phyloP scores from a whole-genome alignment of 352 stramenopile species.

The Pelagophyceae sp. region DNA sequence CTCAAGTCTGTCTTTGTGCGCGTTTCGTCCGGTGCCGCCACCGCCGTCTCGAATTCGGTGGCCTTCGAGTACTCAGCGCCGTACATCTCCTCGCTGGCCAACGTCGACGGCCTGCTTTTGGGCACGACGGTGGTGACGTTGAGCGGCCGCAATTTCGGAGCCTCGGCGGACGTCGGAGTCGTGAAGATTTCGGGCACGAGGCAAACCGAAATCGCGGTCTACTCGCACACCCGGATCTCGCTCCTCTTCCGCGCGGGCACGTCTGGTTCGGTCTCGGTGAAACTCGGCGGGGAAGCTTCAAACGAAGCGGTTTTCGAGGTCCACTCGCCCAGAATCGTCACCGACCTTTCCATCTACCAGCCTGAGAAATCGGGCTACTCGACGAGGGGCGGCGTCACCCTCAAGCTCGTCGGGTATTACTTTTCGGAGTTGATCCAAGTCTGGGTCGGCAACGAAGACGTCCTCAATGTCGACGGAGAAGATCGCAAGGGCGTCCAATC shows the following conservation, averaged over 20 bases:
- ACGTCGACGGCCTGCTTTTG: conserved; percentile 43
- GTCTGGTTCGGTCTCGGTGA: conserved; percentile 11
- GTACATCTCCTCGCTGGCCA: conserved; percentile 50
- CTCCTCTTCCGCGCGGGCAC: conserved; percentile 11
- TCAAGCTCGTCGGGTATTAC: conserved; percentile 50
- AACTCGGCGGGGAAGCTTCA: conserved; percentile 13
- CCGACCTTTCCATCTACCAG: conserved; percentile 1
- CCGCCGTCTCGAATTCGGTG: conserved; percentile 39
- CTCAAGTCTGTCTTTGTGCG: conserved; percentile 41
- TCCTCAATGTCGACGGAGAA: neutral
- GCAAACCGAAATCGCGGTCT: neutral
- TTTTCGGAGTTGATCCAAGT: conserved; percentile 45
- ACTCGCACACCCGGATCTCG: conserved; percentile 13
- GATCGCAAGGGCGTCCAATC: neutral
- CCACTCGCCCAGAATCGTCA: conserved; percentile 6
- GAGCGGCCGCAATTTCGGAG: conserved; percentile 21
- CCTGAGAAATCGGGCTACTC: conserved; percentile 25
- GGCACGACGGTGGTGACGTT: conserved; percentile 21
- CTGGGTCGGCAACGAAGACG: conserved; percentile 34
- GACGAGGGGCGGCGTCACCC: conserved; percentile 42
- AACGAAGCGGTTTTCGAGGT: neutral
- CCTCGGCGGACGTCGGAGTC: too few species aligned
- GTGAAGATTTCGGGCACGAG: too few species aligned
- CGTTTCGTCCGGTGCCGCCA: conserved; percentile 40
- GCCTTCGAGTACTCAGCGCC: conserved; percentile 42